Evolutionary conservation across 495 filamentous ascomycete genomes (phyloP), one percentile per base, ranked within the genome.

Genomic region (Hypoxylon rickii): DNA sequence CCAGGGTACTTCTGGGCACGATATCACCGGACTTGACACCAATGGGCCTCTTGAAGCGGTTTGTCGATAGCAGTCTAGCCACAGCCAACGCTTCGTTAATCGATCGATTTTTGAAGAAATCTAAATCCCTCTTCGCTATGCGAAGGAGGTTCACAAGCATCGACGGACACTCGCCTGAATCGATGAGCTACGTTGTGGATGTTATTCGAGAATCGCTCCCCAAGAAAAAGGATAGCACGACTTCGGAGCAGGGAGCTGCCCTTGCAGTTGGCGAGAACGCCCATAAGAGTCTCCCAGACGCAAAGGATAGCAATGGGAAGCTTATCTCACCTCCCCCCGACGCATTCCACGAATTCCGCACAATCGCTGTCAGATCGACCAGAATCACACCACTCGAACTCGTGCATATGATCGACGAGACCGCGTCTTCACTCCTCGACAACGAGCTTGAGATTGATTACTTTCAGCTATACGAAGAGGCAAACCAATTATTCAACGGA

Each of bases 361-460:
- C 34, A 42, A 15, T 18, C 36, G 6, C 21, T 48, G 6, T 19
- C 32, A 6, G 42, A 49, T 18, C 42, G 39, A 7, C 21, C 36
- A 11, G 34, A 31, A 17, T 67, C 8, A 61, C 56, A 21, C 61
- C 57, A 10, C 17, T 62, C 21, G 45, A 65, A 17, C 61, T 63
- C 37, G 31, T 68, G 11, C 45, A 63, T 38, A 37, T 62, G 15
- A 32, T 68, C 6, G 65, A 63, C 40, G 49, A 60, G 11, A 52
- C 54, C 1, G 50, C 61, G 29, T 53, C 51, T n/a, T 52, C 57
- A 1, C 53, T 64, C n/a, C 7, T 68, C 4, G 58, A 62, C 7
- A 63, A 55, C 11, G 29, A 65, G n/a, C 53, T 68, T 17, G 53
- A 49, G 3, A 53, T 68, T 12, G 48, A 68, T 41, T 65, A 57